Base-by-base conservation (phyloP, 2,329 filamentous ascomycete genomes). In the Cercospora sp. region DNA sequence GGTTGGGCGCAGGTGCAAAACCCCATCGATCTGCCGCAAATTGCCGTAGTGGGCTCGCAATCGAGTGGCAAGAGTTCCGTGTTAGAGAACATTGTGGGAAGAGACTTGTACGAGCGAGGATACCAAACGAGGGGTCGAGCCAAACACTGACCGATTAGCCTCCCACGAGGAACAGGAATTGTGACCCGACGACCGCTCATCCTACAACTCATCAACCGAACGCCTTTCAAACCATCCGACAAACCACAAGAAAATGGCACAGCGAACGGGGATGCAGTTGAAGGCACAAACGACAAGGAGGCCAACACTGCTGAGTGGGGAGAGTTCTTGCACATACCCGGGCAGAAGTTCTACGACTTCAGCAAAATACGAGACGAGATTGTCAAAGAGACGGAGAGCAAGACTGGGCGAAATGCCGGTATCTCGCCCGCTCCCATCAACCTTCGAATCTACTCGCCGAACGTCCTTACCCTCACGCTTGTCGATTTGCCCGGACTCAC, bases 41-140 rank as follows among this genome's bases (percentile, higher is more conserved):
- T 99, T 80, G 94, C 91, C 75, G 95, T 99, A 74, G 95, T 99
- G 67, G 95, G 95, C 78, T 97, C 94, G 82, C 95, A 99, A 85
- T 99, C 95, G 21, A 97, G 94, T 81, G 95, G 95, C 83, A 99
- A 99, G 89, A 97, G 93, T 86, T 99, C 95, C 18, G 95, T 99
- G 75, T 83, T 99, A 77, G 95, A 99, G 83, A 99, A 99, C 79
- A 99, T 99, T 78, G 95, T 99, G 67, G 95, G 95, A 68, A 89
- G 95, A 85, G 95, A 99, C 84, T 99, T 99, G 94, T 98, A 86
- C 84, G 92, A 86, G 67, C 61, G 30, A 45, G 32, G n/a, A 34
- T 57, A 21, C 1, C 8, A 21, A 34, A 60, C 37, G 13, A 26
- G 7, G 24, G 16, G 13, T 3, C 21, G 49, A 40, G 18, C 7